These are phyloP conservation scores for Bruguiera parviflora DNA, from an alignment of 345 rosid species.

Conservation along the genomic window DNA sequence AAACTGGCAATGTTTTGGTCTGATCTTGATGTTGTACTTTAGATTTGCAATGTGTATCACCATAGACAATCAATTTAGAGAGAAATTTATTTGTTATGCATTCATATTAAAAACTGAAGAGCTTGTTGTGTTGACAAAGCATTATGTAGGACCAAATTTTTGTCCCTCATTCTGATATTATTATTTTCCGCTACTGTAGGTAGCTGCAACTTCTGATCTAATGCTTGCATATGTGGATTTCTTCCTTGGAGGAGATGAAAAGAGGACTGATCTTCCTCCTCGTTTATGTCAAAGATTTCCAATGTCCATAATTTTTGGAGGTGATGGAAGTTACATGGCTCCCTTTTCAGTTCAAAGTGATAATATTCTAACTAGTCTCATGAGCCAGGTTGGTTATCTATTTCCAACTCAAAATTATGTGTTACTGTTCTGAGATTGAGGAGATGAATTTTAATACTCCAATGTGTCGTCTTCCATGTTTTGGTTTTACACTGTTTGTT, in stretches of 20 bases:
- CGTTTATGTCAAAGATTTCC: constrained; percentile 74
- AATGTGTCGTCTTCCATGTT: constrained; percentile 9
- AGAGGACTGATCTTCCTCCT: constrained; percentile 87
- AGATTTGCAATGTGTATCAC: no score
- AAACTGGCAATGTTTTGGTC: no score
- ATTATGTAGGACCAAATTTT: neutral
- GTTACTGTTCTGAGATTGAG: neutral
- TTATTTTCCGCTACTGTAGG: constrained; percentile 39
- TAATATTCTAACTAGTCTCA: constrained; percentile 79
- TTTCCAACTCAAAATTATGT: neutral
- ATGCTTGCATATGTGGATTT: constrained; percentile 95
- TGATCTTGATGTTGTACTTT: no score
- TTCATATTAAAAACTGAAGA: no score
- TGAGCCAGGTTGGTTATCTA: constrained; percentile 70
- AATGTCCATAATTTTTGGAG: constrained; percentile 80
- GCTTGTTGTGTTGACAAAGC: no score
- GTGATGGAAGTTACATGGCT: constrained; percentile 97
- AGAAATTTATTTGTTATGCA: no score
- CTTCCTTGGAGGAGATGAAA: constrained; percentile 99
- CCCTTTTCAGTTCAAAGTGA: constrained; percentile 94
- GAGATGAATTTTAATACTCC: constrained; percentile 2
- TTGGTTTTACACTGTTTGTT: constrained; percentile 11
- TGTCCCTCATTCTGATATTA: neutral
- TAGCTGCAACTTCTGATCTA: constrained; percentile 93
- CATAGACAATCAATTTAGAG: no score